Percentiles rank a stretch among this genome's conserved stretches.
phyloP scores from a whole-genome alignment of 177 flowering plant genomes.

The Telopea speciosissima region DNA sequence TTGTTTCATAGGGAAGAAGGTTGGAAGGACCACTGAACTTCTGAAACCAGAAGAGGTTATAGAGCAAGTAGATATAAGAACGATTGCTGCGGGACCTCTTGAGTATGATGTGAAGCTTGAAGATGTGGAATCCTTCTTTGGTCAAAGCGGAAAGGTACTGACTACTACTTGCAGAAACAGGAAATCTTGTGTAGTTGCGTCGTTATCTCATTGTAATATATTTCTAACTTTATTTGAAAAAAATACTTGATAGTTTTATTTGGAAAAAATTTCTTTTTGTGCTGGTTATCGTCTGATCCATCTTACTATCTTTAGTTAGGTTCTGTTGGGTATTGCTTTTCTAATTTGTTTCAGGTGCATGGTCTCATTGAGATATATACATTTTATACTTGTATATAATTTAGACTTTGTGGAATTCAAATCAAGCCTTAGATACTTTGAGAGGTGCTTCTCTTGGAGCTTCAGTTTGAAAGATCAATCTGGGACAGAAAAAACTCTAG shows the following conservation, averaged over 20 bases:
- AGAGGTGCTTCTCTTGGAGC: not conserved
- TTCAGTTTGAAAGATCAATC: not conserved
- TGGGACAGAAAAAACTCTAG: too few relatives aligned
- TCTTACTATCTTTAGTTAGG: not conserved
- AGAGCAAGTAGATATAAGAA: slow-evolving; percentile 71
- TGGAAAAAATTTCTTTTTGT: not conserved
- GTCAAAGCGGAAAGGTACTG: slow-evolving; percentile 67
- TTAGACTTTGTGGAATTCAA: not conserved
- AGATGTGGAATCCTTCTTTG: slow-evolving; percentile 71
- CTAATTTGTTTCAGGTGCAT: too few relatives aligned
- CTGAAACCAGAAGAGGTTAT: slow-evolving; percentile 69
- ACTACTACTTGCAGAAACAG: too few relatives aligned
- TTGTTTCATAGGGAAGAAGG: slow-evolving; percentile 48
- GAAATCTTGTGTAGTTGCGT: not conserved
- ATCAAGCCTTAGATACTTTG: not conserved
- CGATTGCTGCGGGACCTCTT: slow-evolving; percentile 78
- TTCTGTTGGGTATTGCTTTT: not conserved
- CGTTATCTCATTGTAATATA: not conserved
- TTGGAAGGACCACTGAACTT: slow-evolving; percentile 64
- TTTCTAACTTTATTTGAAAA: not conserved
- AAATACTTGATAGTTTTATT: too few relatives aligned
- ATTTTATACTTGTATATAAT: too few relatives aligned
- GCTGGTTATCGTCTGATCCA: not conserved
- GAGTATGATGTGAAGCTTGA: slow-evolving; percentile 56
- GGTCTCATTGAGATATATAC: not conserved